Conservation (phyloP, 202 grass and related monocot species). For the Hordeum pubiflorum region DNA sequence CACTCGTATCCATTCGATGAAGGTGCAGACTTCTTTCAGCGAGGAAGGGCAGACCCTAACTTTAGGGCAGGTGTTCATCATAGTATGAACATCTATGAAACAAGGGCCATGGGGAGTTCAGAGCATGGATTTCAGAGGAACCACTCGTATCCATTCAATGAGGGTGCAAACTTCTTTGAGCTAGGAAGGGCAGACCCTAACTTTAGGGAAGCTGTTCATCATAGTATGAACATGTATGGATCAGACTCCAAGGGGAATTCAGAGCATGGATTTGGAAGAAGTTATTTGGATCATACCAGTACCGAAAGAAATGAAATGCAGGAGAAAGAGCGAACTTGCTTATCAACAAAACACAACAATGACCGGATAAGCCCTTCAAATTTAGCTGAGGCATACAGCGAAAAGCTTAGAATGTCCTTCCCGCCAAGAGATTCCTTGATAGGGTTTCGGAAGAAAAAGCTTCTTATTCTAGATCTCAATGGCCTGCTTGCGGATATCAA, state of each 20-base stretch:
- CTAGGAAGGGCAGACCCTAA: not conserved
- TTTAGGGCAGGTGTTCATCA: not conserved
- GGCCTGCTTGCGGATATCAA: slow-evolving; percentile 92
- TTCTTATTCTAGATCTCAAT: slow-evolving; percentile 94
- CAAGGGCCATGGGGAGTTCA: not conserved
- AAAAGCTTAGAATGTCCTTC: slow-evolving; percentile 11
- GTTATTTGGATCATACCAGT: slow-evolving; percentile 19
- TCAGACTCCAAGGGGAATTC: not conserved
- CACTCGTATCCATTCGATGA: slow-evolving; percentile 7
- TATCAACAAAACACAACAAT: not conserved
- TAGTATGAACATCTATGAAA: not conserved
- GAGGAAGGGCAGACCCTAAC: not conserved
- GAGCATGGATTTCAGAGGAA: not conserved
- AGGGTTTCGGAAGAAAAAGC: slow-evolving; percentile 45
- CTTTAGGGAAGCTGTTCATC: not conserved
- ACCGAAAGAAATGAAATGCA: slow-evolving; percentile 14
- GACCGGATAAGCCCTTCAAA: not conserved
- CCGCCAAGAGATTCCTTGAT: slow-evolving; percentile 17
- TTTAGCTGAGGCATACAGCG: slow-evolving; percentile 21
- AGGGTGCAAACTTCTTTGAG: slow-evolving; percentile 30
- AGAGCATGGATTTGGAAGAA: slow-evolving; percentile 1
- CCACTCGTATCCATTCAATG: not conserved
- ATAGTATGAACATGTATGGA: not conserved
- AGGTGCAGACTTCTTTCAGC: slow-evolving; percentile 34
- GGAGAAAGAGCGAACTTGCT: slow-evolving; percentile 1